Base-by-base conservation (phyloP, 768 basidiomycete genomes). In the Mycena vulgaris region DNA sequence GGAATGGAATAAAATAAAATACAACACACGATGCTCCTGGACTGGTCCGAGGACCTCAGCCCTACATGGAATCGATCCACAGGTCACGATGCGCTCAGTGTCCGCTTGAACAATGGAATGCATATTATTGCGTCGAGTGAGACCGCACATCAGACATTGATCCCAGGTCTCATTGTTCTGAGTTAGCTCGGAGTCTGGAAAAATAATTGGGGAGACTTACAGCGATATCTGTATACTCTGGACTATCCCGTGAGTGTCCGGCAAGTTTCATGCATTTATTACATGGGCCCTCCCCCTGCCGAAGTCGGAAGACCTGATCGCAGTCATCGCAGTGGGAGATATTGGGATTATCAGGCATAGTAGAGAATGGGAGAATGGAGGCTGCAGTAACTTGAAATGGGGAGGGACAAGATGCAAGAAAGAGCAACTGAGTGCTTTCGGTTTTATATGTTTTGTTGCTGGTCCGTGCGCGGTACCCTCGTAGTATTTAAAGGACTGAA, bases 61-160 rank as follows among this genome's bases (percentile, higher is more conserved):
- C 40, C 35, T 52, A 30, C 62, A 55, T 21, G 3, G 9, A n/a
- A 10, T 31, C 30, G 30, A 55, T 55, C 53, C 53, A 55, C 62
- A 63, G 14, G 62, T 63, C 0, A 63, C 16, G 4, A 63, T 21
- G 0, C 37, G 14, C 35, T 37, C 35, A 17, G 35, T 31, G 16
- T 40, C 49, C 4, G 33, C 51, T 33, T 53, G 23, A 3, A 63
- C n/a, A 5, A 10, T 53, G 9, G 13, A 30, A 31, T 63, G 62
- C 62, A 63, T 63, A 14, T 53, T 53, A 30, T 63, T 63, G 49
- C 49, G 62, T 16, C 51, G 63, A 39, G 63, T 64, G 7, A 42
- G 30, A 31, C 63, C 28, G 17, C 63, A 64, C 52, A 55, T 51
- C 16, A 53, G 25, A 40, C 63, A 64, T 25, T 64, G 63, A 4